Evolutionary conservation across 306 rosid species (phyloP), one percentile per base, ranked within the genome.

Genomic region (Acacia acuminata): DNA sequence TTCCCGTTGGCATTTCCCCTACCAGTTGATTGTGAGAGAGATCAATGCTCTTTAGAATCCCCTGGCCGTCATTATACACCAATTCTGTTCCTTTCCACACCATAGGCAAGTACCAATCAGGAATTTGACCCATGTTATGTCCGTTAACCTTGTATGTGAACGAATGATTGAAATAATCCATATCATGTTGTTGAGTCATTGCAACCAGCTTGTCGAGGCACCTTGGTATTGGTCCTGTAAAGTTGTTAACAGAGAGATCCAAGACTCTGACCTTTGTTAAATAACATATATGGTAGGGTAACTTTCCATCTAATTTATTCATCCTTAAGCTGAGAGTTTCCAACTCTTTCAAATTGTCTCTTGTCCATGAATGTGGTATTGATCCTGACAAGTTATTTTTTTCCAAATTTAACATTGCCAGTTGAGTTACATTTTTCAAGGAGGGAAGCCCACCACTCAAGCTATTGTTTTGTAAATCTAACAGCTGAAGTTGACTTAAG

Each of bases 181-280:
- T 0, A 47, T 13, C 2, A 67, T 17, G 47, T 7, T 38, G 8
- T 14, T 34, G 27, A 68, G 50, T 11, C 84, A 81, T 73, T 11
- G 63, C 65, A 3, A 10, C 8, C 8, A 73, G 20, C 12, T 81
- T 34, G 19, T 38, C 32, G 15, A 73, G 25, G 22, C 79, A 73
- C 2, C 22, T 64, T 12, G 79, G 84, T 40, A 81, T 47, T 10
- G 79, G 7, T 15, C 79, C 79, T 32, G 53, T 30, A 17, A 81
- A 34, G 0, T 5, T n/a, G 27, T 81, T 81, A 2, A 32, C 63
- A 20, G 84, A 61, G 16, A 81, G 56, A 42, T 81, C 65, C 71
- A 81, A 22, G 0, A 81, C 67, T 0, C 76, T 73, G 25, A 81
- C 36, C 5, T 3, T 7, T 34, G 10, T 7, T 0, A 73, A 19